Evolutionary conservation across 208 protist genomes (phyloP).

Genomic region (Trypanosoma theileri): DNA sequence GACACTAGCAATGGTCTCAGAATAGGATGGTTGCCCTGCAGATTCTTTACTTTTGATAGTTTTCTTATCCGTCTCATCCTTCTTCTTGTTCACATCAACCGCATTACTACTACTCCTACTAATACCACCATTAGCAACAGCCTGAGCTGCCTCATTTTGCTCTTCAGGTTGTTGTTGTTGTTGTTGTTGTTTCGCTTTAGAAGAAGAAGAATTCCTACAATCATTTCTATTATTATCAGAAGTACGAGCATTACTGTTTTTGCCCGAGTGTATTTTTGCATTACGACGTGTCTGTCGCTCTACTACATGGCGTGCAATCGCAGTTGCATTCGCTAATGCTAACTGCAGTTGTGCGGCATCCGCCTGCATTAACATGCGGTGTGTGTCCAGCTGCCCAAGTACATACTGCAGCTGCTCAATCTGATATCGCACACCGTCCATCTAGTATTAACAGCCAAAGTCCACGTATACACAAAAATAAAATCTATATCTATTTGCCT

Average conservation of each 20-base stretch:
- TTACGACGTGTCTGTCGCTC: constrained; percentile 18
- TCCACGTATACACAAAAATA: neutral
- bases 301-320: constrained; percentile 35
- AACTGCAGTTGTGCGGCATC: constrained; percentile 42
- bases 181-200: constrained; percentile 2
- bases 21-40: neutral
- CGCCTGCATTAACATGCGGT: constrained; percentile 25
- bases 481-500: neutral
- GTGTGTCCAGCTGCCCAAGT: constrained; percentile 34
- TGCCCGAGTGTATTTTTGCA: neutral
- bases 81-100: neutral
- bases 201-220: neutral
- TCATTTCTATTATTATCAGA: too few relatives aligned
- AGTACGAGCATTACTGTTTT: neutral
- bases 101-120: neutral
- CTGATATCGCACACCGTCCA: constrained; percentile 53
- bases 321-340: constrained; percentile 49
- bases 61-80: neutral
- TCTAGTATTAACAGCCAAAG: neutral
- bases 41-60: neutral
- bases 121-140: constrained; percentile 3
- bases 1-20: constrained; percentile 36
- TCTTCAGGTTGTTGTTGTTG: neutral
- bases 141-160: neutral
- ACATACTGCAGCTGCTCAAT: constrained; percentile 40